Evolutionary conservation across 2,329 filamentous ascomycete genomes (phyloP), one percentile per base, ranked within the genome.

Genomic region (Anthostomella pinea): DNA sequence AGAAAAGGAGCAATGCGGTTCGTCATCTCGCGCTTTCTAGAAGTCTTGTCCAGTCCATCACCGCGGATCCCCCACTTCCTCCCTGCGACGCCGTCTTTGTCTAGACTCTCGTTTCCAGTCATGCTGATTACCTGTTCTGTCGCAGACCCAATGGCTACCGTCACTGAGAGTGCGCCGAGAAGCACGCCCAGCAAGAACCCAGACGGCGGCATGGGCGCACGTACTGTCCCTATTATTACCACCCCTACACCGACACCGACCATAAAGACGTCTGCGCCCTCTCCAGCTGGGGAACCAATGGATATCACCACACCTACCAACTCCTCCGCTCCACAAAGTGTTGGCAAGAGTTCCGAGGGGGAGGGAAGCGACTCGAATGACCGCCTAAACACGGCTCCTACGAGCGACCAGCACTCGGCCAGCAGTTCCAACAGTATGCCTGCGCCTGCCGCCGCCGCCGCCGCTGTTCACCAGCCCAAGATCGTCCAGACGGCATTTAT

Each of bases 401-500:
- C 51, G n/a, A 61, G 60, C 39, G 69, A 75, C n/a, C 59, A 63
- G 24, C 48, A 46, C 37, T 38, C 46, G 3, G 46, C 48, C 13
- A 38, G 48, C 29, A 58, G 52, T 35, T 63, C 62, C 33, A 62
- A 57, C 33, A 64, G 62, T 26, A 76, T 77, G 72, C 64, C 72
- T 21, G 71, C 73, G 15, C 73, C 72, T 11, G 65, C 70, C 3
- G 66, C 72, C n/a, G 81, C 83, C 14, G 81, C 82, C 1, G 80
- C 85, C 5, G 84, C 84, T 30, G 83, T 90, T 34, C 88, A 95
- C 59, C 90, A 95, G 60, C 90, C 93, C 41, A 98, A 98, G 67
- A 91, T 96, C 28, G 89, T 97, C 11, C 93, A 98, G 68, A 97
- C 93, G 8, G 93, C 93, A 15, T 98, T 98, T 58, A 97, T 98